Percentiles rank a stretch among this genome's conserved stretches.
Evolutionary conservation across 352 stramenopile genomes (phyloP).

Genomic region (Phytophthora pistaciae): DNA sequence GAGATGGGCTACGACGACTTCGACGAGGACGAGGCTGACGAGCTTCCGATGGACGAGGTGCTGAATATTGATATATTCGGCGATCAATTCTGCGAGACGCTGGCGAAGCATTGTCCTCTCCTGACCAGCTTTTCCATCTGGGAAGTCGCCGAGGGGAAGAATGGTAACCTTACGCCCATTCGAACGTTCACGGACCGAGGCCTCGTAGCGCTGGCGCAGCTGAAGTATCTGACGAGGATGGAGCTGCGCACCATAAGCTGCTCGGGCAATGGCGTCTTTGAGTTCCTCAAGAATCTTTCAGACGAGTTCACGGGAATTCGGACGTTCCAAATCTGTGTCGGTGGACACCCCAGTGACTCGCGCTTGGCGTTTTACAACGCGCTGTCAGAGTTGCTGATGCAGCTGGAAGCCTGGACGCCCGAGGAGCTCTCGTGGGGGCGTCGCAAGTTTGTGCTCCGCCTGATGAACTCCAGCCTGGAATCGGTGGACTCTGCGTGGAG

Average conservation of each 20-base stretch:
- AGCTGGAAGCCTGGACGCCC: constrained; percentile 18
- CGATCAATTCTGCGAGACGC: constrained; percentile 43
- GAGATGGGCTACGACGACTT: constrained; percentile 38
- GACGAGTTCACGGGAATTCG: constrained; percentile 37
- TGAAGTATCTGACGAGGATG: constrained; percentile 39
- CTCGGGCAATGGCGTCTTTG: constrained; percentile 46
- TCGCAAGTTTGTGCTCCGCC: constrained; percentile 42
- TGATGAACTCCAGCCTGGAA: constrained; percentile 39
- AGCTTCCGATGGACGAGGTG: constrained; percentile 37
- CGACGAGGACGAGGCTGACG: constrained; percentile 25
- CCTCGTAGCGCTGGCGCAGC: constrained; percentile 38
- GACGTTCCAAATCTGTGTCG: constrained; percentile 26
- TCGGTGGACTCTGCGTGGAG: constrained; percentile 47
- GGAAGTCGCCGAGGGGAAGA: constrained; percentile 45
- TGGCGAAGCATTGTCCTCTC: constrained; percentile 32
- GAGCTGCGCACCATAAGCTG: constrained; percentile 50
- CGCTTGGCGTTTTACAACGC: constrained; percentile 49
- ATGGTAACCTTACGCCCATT: constrained; percentile 41
- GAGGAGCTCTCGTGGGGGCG: constrained; percentile 26
- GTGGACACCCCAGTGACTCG: constrained; percentile 20
- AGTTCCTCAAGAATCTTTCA: constrained; percentile 43
- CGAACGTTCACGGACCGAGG: constrained; percentile 45
- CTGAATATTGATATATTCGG: constrained; percentile 49
- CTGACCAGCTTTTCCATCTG: constrained; percentile 40
- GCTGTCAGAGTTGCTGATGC: constrained; percentile 34